phyloP scores from a whole-genome alignment of 345 rosid species.

The Gossypium bickii region DNA sequence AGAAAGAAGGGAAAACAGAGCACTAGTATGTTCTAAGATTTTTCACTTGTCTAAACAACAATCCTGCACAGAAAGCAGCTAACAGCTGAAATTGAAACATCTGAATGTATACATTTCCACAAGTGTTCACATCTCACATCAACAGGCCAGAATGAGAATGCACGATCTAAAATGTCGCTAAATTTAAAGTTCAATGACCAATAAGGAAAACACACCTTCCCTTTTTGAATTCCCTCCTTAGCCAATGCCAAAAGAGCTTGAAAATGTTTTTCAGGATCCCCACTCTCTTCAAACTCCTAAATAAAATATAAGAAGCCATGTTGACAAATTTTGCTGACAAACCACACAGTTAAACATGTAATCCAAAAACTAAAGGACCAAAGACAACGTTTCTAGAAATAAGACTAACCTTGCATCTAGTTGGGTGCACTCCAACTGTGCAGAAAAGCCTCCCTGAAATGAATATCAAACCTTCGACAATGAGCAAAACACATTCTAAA shows the following conservation, averaged over 20 bases:
- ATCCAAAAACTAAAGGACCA: not conserved
- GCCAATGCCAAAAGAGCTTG: slow-evolving; percentile 74
- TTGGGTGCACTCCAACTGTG: slow-evolving; percentile 95
- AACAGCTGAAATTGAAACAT: slow-evolving; percentile 8
- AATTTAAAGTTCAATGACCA: not conserved
- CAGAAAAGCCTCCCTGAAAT: slow-evolving; percentile 78
- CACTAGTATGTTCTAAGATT: not conserved
- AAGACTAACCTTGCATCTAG: slow-evolving; percentile 73
- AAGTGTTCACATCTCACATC: not conserved
- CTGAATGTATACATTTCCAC: not conserved
- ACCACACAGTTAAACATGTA: slow-evolving; percentile 6
- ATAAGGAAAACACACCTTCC: slow-evolving; percentile 48
- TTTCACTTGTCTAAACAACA: not conserved
- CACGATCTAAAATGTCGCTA: not conserved
- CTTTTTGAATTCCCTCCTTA: slow-evolving; percentile 78
- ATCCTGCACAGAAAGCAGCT: not conserved
- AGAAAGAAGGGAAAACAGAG: not conserved
- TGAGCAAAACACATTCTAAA: not conserved
- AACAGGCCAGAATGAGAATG: not conserved
- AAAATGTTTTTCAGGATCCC: slow-evolving; percentile 83
- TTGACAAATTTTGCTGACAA: slow-evolving; percentile 16
- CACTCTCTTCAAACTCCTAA: slow-evolving; percentile 89
- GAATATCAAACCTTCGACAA: slow-evolving; percentile 14
- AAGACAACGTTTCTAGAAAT: slow-evolving; percentile 13
- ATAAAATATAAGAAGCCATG: slow-evolving; percentile 14